phyloP scores from a whole-genome alignment of 2,329 filamentous ascomycete genomes.

The Colletotrichum eremochloae region DNA sequence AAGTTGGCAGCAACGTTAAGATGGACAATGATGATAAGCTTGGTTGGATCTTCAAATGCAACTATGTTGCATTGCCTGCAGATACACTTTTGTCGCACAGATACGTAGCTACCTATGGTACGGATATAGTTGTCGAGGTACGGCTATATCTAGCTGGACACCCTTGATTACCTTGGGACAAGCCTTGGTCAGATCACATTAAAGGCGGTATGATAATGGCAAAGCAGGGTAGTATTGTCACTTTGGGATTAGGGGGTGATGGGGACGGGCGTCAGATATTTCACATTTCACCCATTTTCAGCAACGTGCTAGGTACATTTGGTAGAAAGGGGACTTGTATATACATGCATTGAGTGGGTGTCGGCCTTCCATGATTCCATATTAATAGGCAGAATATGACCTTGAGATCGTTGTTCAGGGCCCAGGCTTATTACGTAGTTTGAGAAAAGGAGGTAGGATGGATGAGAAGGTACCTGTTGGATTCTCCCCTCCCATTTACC shows the following conservation, averaged over 20 bases:
- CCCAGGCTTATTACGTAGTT: too few relatives aligned
- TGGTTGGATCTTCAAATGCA: constrained; percentile 30
- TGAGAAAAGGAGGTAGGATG: too few relatives aligned
- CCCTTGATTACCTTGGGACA: neutral
- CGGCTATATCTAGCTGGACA: neutral
- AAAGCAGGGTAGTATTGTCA: constrained; percentile 21
- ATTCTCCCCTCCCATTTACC: constrained; percentile 4
- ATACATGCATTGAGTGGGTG: constrained; percentile 28
- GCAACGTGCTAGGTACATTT: constrained; percentile 33
- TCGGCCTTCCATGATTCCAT: constrained; percentile 8
- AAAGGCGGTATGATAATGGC: constrained; percentile 29
- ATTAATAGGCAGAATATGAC: too few relatives aligned
- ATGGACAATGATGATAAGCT: constrained; percentile 27
- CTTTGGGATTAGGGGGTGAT: constrained; percentile 11
- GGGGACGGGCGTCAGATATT: neutral
- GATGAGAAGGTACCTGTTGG: neutral
- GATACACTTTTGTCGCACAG: neutral
- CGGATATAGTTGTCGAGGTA: neutral
- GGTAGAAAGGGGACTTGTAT: constrained; percentile 23
- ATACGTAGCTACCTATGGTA: neutral
- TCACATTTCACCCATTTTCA: constrained; percentile 1
- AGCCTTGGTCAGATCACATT: constrained; percentile 5
- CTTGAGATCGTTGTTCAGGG: too few relatives aligned
- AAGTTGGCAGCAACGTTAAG: constrained; percentile 27
- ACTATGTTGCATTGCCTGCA: neutral